phyloP scores from a whole-genome alignment of 148 eudicot species.

The Camellia japonica region DNA sequence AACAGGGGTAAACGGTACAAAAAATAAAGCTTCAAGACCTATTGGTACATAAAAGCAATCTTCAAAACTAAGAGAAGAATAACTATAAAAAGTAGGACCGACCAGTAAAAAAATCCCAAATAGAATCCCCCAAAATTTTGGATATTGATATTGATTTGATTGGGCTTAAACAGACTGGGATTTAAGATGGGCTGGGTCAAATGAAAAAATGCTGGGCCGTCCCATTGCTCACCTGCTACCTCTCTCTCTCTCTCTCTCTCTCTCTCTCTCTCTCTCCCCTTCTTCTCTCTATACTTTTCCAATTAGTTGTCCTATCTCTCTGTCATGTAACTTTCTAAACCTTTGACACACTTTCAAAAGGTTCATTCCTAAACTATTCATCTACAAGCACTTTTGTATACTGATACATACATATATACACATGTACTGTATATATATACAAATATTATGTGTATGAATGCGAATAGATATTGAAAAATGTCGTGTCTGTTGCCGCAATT shows the following conservation, averaged over 20 bases:
- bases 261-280: not conserved
- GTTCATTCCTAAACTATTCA: not conserved
- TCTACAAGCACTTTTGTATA: not conserved
- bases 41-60: too few relatives aligned
- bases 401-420: not conserved
- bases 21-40: too few relatives aligned
- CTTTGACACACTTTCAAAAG: not conserved
- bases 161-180: not conserved
- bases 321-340: not conserved
- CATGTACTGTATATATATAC: not conserved
- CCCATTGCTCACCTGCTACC: not conserved
- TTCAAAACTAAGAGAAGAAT: too few relatives aligned
- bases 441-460: not conserved
- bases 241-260: too few relatives aligned
- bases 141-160: too few relatives aligned
- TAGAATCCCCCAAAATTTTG: too few relatives aligned
- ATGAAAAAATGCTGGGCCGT: not conserved
- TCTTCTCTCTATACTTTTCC: not conserved
- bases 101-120: too few relatives aligned
- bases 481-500: slow-evolving; percentile 50
- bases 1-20: too few relatives aligned
- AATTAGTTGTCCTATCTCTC: not conserved
- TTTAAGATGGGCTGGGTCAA: not conserved
- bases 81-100: too few relatives aligned
- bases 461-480: slow-evolving; percentile 26